Evolutionary conservation across 2,329 filamentous ascomycete species (phyloP).

Genomic region (Microdochium trichocladiopsis): DNA sequence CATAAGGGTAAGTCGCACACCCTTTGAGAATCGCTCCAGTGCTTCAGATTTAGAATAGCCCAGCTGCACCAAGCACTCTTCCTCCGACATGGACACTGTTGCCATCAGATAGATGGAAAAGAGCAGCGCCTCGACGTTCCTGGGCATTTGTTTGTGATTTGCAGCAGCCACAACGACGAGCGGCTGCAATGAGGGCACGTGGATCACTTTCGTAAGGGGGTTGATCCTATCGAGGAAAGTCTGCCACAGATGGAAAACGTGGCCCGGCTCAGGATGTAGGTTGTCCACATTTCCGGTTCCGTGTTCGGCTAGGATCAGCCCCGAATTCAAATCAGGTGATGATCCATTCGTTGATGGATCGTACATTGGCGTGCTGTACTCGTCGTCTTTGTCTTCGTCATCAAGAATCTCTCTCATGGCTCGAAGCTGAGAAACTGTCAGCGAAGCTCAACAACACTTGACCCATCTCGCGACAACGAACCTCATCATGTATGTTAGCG

Average conservation of each 20-base stretch:
- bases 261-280: conserved; percentile 57
- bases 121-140: conserved; percentile 53
- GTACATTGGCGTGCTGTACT: conserved; percentile 32
- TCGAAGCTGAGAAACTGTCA: conserved; percentile 33
- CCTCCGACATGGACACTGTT: conserved; percentile 43
- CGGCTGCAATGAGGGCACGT: conserved; percentile 62
- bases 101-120: conserved; percentile 61
- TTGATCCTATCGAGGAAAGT: conserved; percentile 68
- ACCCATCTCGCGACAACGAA: conserved; percentile 22
- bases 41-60: conserved; percentile 42
- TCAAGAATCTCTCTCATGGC: conserved; percentile 55
- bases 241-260: conserved; percentile 69
- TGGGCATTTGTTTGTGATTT: conserved; percentile 45
- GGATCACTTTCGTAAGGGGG: conserved; percentile 49
- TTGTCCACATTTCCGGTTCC: conserved; percentile 32
- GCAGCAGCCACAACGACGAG: conserved; percentile 56
- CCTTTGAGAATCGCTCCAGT: conserved; percentile 42
- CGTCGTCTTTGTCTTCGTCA: conserved; percentile 40
- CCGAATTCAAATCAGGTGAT: conserved; percentile 43
- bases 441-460: neutral
- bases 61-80: conserved; percentile 47
- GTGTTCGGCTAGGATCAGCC: conserved; percentile 39
- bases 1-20: conserved; percentile 41
- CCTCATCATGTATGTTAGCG: conserved; percentile 48
- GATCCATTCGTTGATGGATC: conserved; percentile 32